These are phyloP conservation scores for Gossypium arboreum DNA, from an alignment of 345 rosid genomes.

Conservation along the genomic window DNA sequence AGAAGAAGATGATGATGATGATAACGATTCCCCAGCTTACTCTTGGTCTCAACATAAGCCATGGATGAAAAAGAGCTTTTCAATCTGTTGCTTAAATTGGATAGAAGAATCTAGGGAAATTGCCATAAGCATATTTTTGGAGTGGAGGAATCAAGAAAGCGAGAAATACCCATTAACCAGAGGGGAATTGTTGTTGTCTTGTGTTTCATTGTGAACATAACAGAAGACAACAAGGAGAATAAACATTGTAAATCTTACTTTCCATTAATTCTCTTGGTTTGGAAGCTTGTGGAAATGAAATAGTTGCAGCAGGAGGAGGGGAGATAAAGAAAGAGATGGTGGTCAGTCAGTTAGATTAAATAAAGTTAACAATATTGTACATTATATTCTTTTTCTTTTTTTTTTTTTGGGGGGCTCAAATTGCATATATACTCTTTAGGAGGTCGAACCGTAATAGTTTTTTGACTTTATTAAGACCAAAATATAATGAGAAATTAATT, in stretches of 20 bases:
- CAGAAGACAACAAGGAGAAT: constrained; percentile 36
- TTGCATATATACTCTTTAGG: constrained; percentile 23
- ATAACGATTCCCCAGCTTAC: not conserved
- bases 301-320: constrained; percentile 37
- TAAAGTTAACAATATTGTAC: constrained; percentile 19
- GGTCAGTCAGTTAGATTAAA: constrained; percentile 37
- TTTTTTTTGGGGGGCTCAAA: not conserved
- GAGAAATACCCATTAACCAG: too few species aligned
- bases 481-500: constrained; percentile 23
- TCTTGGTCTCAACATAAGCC: constrained; percentile 31
- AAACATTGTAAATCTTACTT: constrained; percentile 62
- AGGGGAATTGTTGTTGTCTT: constrained; percentile 22
- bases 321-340: constrained; percentile 31
- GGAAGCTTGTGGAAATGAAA: constrained; percentile 70
- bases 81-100: constrained; percentile 26
- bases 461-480: constrained; percentile 49
- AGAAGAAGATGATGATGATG: not conserved
- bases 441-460: constrained; percentile 37
- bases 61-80: constrained; percentile 29
- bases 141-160: too few species aligned
- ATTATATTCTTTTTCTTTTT: constrained; percentile 5
- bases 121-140: constrained; percentile 32
- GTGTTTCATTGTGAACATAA: constrained; percentile 15
- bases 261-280: constrained; percentile 85
- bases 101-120: constrained; percentile 25